Evolutionary conservation across 352 stramenopile genomes (phyloP).

Genomic region (Pythium aristosporum): DNA sequence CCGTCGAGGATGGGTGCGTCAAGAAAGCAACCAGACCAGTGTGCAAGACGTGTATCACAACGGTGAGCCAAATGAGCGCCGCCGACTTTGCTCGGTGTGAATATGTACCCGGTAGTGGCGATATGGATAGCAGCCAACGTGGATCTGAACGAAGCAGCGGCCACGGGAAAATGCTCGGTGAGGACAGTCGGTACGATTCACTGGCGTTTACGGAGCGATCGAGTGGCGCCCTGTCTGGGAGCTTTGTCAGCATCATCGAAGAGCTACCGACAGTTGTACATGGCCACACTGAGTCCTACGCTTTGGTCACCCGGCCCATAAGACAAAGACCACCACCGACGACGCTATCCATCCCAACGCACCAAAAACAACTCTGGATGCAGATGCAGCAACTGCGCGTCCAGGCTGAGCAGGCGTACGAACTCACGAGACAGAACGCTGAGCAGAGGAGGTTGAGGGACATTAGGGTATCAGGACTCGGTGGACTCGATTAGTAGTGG

Average conservation of each 20-base stretch:
- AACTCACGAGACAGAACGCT: conserved; percentile 14
- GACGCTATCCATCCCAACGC: not conserved
- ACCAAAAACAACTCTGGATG: conserved; percentile 11
- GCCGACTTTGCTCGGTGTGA: conserved; percentile 5
- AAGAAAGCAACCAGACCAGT: conserved; percentile 2
- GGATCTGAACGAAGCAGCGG: too few relatives aligned
- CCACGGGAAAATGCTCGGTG: too few relatives aligned
- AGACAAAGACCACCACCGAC: not conserved
- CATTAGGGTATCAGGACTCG: too few relatives aligned
- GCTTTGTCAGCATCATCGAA: not conserved
- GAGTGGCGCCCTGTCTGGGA: not conserved
- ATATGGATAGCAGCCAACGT: not conserved
- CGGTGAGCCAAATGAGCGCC: conserved; percentile 5
- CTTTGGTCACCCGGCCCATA: not conserved
- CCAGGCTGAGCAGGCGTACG: conserved; percentile 20
- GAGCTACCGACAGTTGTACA: not conserved
- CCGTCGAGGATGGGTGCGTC: not conserved
- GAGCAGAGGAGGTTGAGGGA: not conserved
- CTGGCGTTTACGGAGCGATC: not conserved
- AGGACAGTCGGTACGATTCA: not conserved
- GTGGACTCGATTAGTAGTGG: not conserved
- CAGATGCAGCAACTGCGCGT: conserved; percentile 17
- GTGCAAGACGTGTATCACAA: conserved; percentile 23
- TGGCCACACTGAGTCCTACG: not conserved
- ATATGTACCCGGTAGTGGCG: not conserved